phyloP scores from a whole-genome alignment of 2,329 filamentous ascomycete species.

The Diaporthe aspalathi region DNA sequence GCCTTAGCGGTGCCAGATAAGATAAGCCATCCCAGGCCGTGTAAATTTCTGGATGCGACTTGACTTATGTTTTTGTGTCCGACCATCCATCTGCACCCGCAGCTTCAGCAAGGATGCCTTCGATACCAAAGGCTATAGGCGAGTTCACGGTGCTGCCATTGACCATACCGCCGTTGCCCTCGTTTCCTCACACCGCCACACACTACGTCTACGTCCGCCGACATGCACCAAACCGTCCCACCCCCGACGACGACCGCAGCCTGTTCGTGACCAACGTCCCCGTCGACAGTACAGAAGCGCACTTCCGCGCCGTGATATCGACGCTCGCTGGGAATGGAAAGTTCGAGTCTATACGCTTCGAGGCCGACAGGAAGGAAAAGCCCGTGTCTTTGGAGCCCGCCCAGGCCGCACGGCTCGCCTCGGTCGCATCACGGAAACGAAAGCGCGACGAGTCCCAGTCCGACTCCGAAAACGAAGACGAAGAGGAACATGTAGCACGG shows the following conservation, averaged over 20 bases:
- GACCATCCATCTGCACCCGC: slow-evolving; percentile 13
- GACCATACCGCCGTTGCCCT: slow-evolving; percentile 70
- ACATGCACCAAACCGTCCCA: slow-evolving; percentile 83
- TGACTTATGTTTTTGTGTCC: neutral
- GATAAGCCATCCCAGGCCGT: slow-evolving; percentile 3
- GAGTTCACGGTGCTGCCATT: slow-evolving; percentile 79
- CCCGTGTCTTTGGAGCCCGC: slow-evolving; percentile 57
- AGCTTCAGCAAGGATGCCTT: slow-evolving; percentile 47
- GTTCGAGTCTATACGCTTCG: slow-evolving; percentile 83
- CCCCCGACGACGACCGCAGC: slow-evolving; percentile 78
- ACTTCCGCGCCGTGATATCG: slow-evolving; percentile 81
- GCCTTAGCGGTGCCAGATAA: neutral
- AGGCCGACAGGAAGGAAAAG: slow-evolving; percentile 63
- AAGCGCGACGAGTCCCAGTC: slow-evolving; percentile 59
- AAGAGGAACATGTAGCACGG: slow-evolving; percentile 68
- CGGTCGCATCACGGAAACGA: slow-evolving; percentile 60
- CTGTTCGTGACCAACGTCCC: slow-evolving; percentile 94
- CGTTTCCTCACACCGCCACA: slow-evolving; percentile 70
- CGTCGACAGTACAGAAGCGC: slow-evolving; percentile 80
- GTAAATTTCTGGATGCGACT: slow-evolving; percentile 30
- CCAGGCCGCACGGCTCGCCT: slow-evolving; percentile 53
- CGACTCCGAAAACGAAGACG: slow-evolving; percentile 66
- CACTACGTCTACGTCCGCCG: slow-evolving; percentile 91
- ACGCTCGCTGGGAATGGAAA: slow-evolving; percentile 79
- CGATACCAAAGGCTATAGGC: slow-evolving; percentile 57